Percentiles rank a stretch among this genome's conserved stretches.
Evolutionary conservation across 2,329 filamentous ascomycete species (phyloP).

Genomic region (Diaporthe aspalathi): DNA sequence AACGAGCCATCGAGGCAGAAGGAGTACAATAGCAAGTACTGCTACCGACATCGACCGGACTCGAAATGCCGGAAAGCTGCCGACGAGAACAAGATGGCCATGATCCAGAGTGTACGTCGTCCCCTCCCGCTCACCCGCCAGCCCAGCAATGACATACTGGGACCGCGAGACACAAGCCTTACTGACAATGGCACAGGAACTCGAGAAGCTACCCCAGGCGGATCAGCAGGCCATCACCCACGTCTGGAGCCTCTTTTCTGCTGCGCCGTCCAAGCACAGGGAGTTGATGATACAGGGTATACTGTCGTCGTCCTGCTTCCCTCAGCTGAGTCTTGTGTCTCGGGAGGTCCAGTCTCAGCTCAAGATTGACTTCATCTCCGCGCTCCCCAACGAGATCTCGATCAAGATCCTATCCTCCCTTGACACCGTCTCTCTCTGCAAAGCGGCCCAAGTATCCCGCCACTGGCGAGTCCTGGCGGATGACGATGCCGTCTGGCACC

Average conservation of each 20-base stretch:
- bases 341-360: constrained; percentile 92
- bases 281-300: constrained; percentile 98
- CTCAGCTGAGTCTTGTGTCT: constrained; percentile 92
- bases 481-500: constrained; percentile 97
- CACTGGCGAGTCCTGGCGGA: constrained; percentile 92
- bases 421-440: constrained; percentile 94
- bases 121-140: neutral
- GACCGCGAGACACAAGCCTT: constrained; percentile 21
- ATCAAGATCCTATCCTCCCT: constrained; percentile 94
- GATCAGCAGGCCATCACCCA: constrained; percentile 97
- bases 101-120: constrained; percentile 81
- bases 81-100: constrained; percentile 96
- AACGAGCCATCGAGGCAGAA: constrained; percentile 51
- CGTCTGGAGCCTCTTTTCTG: constrained; percentile 98
- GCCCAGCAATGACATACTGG: constrained; percentile 9
- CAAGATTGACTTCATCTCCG: constrained; percentile 95
- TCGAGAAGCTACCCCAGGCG: constrained; percentile 81
- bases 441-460: constrained; percentile 92
- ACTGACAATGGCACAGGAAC: constrained; percentile 67
- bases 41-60: constrained; percentile 94
- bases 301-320: constrained; percentile 96
- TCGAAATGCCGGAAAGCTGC: constrained; percentile 92
- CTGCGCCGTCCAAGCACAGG: constrained; percentile 91
- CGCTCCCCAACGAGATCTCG: constrained; percentile 88
- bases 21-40: constrained; percentile 83